Evolutionary conservation across 2,329 filamentous ascomycete genomes (phyloP), one percentile per base, ranked within the genome.

Genomic region (Diaporthe ampelina): DNA sequence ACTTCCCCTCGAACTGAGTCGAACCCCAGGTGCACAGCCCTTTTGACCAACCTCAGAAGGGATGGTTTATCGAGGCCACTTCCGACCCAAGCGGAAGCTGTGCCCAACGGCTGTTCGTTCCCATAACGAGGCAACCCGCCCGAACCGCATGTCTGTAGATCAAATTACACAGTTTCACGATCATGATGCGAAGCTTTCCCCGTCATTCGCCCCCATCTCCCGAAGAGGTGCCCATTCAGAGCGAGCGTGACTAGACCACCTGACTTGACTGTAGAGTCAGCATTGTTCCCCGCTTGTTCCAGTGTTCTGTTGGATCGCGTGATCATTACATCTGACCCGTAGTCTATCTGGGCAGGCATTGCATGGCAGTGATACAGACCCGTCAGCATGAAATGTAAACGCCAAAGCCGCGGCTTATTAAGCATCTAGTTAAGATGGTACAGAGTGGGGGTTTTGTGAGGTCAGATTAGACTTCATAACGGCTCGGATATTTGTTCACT

Each of bases 401-500:
- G 10, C 10, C 37, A 40, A 13, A 40, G 37, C 37, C 11, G 37
- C 37, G 3, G 35, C 35, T 11, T 15, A 17, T 43, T 15, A 43
- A 43, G 40, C 40, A 43, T 43, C 10, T 1, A 37, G 35, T 11
- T 13, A 11, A 37, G 35, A 37, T 11, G 4, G 6, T 37, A 37
- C 26, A 19, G 6, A 26, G 32, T 7, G 9, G 7, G 11, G 13
- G 21, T 40, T 13, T 17, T 8, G n/a, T 54, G 32, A 40, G 32
- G 63, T 68, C 48, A 21, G 52, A 54, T 54, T 68, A 68, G 40
- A 21, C 63, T 54, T 40, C 15, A 17, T 15, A 40, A 54, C 63
- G 63, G 63, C 32, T 24, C 32, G 32, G 15, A 40, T 40, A 48
- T 29, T 40, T 52, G 11, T 15, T 11, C 4, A 29, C 4, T 10